Evolutionary conservation across 805 yeast genomes (phyloP).

Genomic region (Ogataea saltuana): DNA sequence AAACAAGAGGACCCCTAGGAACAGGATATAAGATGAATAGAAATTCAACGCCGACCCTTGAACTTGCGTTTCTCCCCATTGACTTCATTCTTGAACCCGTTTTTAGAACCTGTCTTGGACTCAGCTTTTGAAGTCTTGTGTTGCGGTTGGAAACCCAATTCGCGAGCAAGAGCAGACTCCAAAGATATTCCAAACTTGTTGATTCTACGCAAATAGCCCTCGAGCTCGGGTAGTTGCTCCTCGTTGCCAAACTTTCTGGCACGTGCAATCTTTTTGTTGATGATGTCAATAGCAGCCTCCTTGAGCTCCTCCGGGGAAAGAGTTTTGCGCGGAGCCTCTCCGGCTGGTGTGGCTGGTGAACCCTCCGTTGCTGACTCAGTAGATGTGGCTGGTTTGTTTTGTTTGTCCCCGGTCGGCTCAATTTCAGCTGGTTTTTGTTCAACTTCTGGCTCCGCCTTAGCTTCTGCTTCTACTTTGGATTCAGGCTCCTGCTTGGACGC

Average conservation of each 20-base stretch:
- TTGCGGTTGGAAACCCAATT: slow-evolving; percentile 57
- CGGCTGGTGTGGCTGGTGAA: slow-evolving; percentile 15
- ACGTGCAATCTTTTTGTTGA: slow-evolving; percentile 67
- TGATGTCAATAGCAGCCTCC: slow-evolving; percentile 62
- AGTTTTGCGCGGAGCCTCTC: slow-evolving; percentile 29
- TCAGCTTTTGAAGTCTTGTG: too few species aligned
- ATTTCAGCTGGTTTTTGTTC: neutral
- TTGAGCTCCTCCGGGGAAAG: slow-evolving; percentile 70
- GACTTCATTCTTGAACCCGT: neutral
- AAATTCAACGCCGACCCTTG: slow-evolving; percentile 3
- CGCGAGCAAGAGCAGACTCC: slow-evolving; percentile 65
- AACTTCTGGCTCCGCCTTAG: slow-evolving; percentile 22
- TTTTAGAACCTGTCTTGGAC: too few species aligned
- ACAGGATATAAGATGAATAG: neutral
- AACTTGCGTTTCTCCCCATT: slow-evolving; percentile 3
- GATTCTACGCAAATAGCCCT: slow-evolving; percentile 66
- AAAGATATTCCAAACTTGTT: slow-evolving; percentile 81
- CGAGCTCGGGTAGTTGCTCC: slow-evolving; percentile 48
- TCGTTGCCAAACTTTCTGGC: slow-evolving; percentile 79
- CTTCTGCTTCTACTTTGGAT: slow-evolving; percentile 15
- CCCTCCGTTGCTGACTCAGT: neutral
- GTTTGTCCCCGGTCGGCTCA: neutral
- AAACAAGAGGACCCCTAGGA: too few species aligned
- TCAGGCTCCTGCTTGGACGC: neutral
- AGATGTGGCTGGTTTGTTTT: neutral